Evolutionary conservation across 192 early-diverging fungal species (phyloP).

Genomic region (Entophlyctis luteolus): DNA sequence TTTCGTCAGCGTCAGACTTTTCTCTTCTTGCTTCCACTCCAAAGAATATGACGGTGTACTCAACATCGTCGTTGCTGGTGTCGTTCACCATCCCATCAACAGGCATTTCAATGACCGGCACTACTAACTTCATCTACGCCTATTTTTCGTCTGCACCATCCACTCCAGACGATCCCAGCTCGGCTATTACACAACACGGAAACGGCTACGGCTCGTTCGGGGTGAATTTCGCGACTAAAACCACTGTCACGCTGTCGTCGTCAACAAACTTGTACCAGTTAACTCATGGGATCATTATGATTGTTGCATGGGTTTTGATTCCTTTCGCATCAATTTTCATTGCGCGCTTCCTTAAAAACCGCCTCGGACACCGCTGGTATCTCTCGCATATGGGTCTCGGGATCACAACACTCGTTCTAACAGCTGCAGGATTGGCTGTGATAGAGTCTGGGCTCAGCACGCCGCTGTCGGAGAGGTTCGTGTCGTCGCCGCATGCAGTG

Average conservation of each 20-base stretch:
- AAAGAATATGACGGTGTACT: neutral
- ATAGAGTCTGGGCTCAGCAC: slow-evolving; percentile 21
- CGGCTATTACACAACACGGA: slow-evolving; percentile 9
- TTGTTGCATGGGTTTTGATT: slow-evolving; percentile 42
- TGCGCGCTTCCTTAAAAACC: slow-evolving; percentile 41
- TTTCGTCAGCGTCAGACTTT: slow-evolving; percentile 8
- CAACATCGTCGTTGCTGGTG: slow-evolving; percentile 7
- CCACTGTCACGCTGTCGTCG: neutral
- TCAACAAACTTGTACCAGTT: neutral
- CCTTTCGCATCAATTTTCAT: slow-evolving; percentile 25
- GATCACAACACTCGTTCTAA: slow-evolving; percentile 4
- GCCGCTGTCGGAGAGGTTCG: slow-evolving; percentile 13
- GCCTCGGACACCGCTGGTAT: slow-evolving; percentile 45
- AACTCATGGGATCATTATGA: slow-evolving; percentile 44
- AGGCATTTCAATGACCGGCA: neutral
- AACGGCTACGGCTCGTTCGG: neutral
- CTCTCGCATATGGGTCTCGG: slow-evolving; percentile 34
- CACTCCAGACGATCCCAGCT: neutral
- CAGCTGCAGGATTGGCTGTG: slow-evolving; percentile 10
- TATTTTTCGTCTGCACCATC: neutral
- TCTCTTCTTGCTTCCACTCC: neutral
- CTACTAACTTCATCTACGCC: slow-evolving; percentile 29
- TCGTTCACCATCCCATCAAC: slow-evolving; percentile 5
- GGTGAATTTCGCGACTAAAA: slow-evolving; percentile 19
- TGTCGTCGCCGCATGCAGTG: neutral